A percentile compares a stretch with the other conserved stretches of the same genome.
Evolutionary conservation across 306 rosid genomes (phyloP).

Genomic region (Sechiopsis laciniata): DNA sequence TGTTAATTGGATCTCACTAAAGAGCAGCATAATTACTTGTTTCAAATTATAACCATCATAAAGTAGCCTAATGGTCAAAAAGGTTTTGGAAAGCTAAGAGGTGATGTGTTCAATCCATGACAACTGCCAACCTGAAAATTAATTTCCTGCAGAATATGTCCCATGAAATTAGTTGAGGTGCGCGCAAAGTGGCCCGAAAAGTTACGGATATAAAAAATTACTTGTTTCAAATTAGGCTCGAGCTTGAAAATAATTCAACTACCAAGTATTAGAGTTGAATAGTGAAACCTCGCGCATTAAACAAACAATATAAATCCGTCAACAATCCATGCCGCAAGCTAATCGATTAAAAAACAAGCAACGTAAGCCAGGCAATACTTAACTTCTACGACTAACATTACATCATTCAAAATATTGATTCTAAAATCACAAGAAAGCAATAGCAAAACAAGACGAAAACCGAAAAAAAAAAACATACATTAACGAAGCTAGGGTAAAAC

Average conservation of each 20-base stretch:
- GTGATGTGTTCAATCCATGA: too few species aligned
- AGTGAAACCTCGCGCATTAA: background rate
- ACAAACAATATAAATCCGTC: background rate
- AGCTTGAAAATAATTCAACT: background rate
- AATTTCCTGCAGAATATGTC: too few species aligned
- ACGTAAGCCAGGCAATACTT: background rate
- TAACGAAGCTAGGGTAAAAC: conserved; percentile 49
- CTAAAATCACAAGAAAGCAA: background rate
- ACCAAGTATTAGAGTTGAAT: background rate
- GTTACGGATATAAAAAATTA: too few species aligned
- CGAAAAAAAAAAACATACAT: conserved; percentile 34
- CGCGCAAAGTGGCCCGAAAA: too few species aligned
- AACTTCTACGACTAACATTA: background rate
- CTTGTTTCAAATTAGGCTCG: background rate
- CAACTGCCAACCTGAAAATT: too few species aligned
- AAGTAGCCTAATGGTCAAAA: too few species aligned
- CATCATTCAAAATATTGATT: background rate
- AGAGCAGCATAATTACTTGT: background rate
- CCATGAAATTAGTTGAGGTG: too few species aligned
- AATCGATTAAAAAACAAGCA: background rate
- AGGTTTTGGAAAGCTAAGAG: too few species aligned
- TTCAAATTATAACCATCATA: background rate
- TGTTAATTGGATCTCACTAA: background rate
- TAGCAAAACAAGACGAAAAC: background rate
- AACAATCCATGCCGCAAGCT: background rate